Base-by-base conservation (phyloP, 768 basidiomycete species). In the Termitomyces sp. region DNA sequence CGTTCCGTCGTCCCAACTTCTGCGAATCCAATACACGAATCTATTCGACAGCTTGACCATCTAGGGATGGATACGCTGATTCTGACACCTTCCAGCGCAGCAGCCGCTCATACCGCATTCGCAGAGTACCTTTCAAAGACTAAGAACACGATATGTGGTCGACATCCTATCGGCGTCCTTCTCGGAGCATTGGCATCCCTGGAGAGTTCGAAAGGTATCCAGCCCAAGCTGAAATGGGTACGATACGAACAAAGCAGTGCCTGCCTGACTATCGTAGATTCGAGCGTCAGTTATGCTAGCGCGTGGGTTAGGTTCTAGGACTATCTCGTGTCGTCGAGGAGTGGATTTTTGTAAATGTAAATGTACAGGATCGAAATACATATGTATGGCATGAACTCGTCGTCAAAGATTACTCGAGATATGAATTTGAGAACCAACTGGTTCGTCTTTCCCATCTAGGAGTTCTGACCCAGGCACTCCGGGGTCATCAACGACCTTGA, bases 231-330 rank as follows among this genome's bases (percentile, higher is more conserved):
- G 50, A 82, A 83, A 59, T 99, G 93, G 84, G 91, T 97, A 22
- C 76, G 87, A 61, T 99, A 99, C 69, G 93, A 91, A 66, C 96
- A 98, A 71, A 98, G 94, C 66, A 89, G 84, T 64, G 75, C 79
- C 54, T 93, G 90, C 65, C 60, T 74, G 60, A 81, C 71, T 17
- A 65, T 88, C 52, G 71, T 75, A 45, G 91, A 94, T 68, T 91
- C 88, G 34, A 98, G 96, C 65, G 97, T 99, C 21, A 96, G 93
- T 70, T 99, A 99, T 66, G 95, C 94, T 8, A 96, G 94, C 66
- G 97, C 87, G 30, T 93, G 85, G 71, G 72, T 92, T 43, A 77
- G 74, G 35, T 80, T 91, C 68, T 88, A 75, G 54, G 50, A 45
- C 34, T 35, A n/a, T n/a, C n/a, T n/a, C n/a, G 30, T 28, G 28